A percentile compares a stretch with the other conserved stretches of the same genome.
Evolutionary conservation across 2,329 filamentous ascomycete genomes (phyloP).

Genomic region (Cyphellophora attinorum): DNA sequence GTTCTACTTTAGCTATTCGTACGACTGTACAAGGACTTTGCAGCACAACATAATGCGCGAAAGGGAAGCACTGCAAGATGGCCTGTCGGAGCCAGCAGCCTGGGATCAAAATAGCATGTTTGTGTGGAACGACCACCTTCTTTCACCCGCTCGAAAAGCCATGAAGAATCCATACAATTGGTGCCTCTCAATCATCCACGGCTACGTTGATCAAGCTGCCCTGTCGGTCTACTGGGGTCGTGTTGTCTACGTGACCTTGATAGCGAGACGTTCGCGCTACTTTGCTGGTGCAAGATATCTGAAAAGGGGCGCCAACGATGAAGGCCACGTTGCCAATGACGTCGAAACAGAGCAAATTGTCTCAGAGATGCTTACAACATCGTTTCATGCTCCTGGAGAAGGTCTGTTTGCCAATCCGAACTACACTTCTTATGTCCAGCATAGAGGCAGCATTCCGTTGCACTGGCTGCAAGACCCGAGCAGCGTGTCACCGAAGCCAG

Average conservation of each 20-base stretch:
- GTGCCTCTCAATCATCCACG: slow-evolving; percentile 92
- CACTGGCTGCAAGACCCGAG: slow-evolving; percentile 97
- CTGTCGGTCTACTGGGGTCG: slow-evolving; percentile 73
- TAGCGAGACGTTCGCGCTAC: slow-evolving; percentile 81
- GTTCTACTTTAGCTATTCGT: slow-evolving; percentile 98
- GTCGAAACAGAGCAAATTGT: slow-evolving; percentile 99
- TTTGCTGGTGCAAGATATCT: slow-evolving; percentile 92
- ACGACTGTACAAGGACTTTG: slow-evolving; percentile 84
- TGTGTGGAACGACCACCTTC: slow-evolving; percentile 88
- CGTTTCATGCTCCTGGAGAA: slow-evolving; percentile 84
- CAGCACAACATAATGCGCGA: slow-evolving; percentile 87
- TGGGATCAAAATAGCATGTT: slow-evolving; percentile 88
- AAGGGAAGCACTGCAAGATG: slow-evolving; percentile 59
- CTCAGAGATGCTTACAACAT: slow-evolving; percentile 86
- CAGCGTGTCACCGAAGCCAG: slow-evolving; percentile 89
- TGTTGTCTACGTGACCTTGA: slow-evolving; percentile 83
- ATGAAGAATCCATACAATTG: slow-evolving; percentile 83
- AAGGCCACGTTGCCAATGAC: slow-evolving; percentile 94
- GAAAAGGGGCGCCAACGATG: slow-evolving; percentile 87
- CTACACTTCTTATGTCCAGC: slow-evolving; percentile 94
- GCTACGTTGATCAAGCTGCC: slow-evolving; percentile 85
- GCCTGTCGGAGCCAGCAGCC: slow-evolving; percentile 47
- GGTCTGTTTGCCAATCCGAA: slow-evolving; percentile 78
- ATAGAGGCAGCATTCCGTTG: slow-evolving; percentile 89
- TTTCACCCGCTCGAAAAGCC: slow-evolving; percentile 60